Evolutionary conservation across 2,329 filamentous ascomycete species (phyloP).

Genomic region (Colletotrichum musae): DNA sequence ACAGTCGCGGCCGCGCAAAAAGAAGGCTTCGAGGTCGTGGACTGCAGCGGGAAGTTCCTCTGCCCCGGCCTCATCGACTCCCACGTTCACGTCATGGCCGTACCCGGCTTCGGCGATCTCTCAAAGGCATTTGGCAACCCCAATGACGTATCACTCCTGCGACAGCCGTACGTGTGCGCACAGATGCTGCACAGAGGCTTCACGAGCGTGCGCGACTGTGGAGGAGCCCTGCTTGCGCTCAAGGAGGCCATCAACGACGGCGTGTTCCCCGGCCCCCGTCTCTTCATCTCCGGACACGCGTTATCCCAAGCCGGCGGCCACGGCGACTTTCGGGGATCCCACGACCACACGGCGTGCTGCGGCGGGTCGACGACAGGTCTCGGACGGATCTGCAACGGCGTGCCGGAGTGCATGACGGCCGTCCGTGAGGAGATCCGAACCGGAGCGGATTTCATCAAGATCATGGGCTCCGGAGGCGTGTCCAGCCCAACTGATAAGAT

Average conservation of each 20-base stretch:
- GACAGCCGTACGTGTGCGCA: slow-evolving; percentile 62
- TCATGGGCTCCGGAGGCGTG: slow-evolving; percentile 72
- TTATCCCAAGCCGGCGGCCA: slow-evolving; percentile 73
- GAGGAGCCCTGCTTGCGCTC: slow-evolving; percentile 68
- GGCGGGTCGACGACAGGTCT: slow-evolving; percentile 60
- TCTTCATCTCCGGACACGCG: slow-evolving; percentile 69
- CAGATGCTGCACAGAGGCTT: slow-evolving; percentile 72
- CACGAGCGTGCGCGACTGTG: slow-evolving; percentile 71
- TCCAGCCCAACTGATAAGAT: slow-evolving; percentile 68
- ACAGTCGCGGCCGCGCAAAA: slow-evolving; percentile 21
- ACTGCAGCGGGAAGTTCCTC: slow-evolving; percentile 46
- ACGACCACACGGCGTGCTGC: slow-evolving; percentile 59
- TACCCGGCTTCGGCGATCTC: slow-evolving; percentile 48
- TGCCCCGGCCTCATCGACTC: slow-evolving; percentile 50
- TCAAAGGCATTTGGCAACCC: slow-evolving; percentile 49
- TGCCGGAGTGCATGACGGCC: slow-evolving; percentile 66
- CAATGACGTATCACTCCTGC: slow-evolving; percentile 56
- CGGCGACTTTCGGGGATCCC: slow-evolving; percentile 62
- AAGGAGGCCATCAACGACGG: slow-evolving; percentile 70
- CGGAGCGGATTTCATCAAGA: slow-evolving; percentile 74
- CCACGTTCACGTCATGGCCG: slow-evolving; percentile 48
- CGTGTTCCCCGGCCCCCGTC: slow-evolving; percentile 67
- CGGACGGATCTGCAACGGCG: slow-evolving; percentile 66
- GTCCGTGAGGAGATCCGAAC: slow-evolving; percentile 68
- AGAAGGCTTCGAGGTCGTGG: slow-evolving; percentile 46